Evolutionary conservation across 169 alveolate genomes (phyloP).

Genomic region (Amoebophrya sp.): DNA sequence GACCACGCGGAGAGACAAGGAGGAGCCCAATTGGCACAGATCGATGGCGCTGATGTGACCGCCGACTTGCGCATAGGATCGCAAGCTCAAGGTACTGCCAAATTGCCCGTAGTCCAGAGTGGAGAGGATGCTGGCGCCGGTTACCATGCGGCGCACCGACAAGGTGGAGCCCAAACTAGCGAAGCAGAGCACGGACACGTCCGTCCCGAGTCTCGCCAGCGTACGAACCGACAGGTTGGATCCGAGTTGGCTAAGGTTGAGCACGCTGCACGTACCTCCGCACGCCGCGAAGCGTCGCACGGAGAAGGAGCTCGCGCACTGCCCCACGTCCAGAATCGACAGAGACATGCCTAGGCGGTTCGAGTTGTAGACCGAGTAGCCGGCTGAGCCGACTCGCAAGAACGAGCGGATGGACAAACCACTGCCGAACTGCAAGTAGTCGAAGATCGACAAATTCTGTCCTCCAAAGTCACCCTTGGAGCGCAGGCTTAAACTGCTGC

Average conservation of each 20-base stretch:
- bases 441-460: not conserved
- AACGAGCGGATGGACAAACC: not conserved
- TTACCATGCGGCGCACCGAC: not conserved
- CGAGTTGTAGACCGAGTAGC: not conserved
- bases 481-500: not conserved
- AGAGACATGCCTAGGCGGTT: not conserved
- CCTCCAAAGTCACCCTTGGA: constrained; percentile 6
- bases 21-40: not conserved
- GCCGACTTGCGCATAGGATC: not conserved
- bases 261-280: not conserved
- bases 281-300: not conserved
- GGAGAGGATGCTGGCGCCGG: not conserved
- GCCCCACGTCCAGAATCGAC: not conserved
- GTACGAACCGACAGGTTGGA: constrained; percentile 7
- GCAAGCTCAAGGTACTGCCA: not conserved
- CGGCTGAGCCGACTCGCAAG: not conserved
- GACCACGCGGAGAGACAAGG: not conserved
- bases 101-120: not conserved
- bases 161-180: not conserved
- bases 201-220: not conserved
- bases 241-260: not conserved
- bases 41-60: not conserved
- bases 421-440: not conserved
- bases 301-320: constrained; percentile 22
- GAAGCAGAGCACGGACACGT: not conserved